A percentile compares a stretch with the other conserved stretches of the same genome.
These are phyloP conservation scores for Geosmithia morbida DNA, from an alignment of 2,329 filamentous ascomycete genomes.

Conservation along the genomic window DNA sequence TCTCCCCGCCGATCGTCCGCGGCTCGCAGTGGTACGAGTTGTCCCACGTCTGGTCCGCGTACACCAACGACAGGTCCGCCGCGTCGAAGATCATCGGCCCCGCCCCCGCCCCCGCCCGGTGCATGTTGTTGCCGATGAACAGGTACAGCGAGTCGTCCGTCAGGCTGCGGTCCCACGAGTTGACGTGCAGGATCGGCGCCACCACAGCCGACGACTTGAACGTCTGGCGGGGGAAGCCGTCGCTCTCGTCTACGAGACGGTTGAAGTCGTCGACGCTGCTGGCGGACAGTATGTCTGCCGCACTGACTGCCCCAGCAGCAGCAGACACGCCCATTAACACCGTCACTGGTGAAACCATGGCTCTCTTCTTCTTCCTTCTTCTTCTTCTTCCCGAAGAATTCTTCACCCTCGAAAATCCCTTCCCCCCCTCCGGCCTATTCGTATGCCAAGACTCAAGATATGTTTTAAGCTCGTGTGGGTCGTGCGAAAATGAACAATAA, in stretches of 20 bases:
- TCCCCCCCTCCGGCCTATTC: too few relatives aligned
- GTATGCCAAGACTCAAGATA: too few relatives aligned
- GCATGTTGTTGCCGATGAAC: constrained; percentile 15
- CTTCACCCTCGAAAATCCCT: too few relatives aligned
- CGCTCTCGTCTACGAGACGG: constrained; percentile 8
- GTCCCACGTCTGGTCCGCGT: constrained; percentile 17
- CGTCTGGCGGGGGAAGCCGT: constrained; percentile 14
- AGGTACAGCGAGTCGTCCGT: constrained; percentile 15
- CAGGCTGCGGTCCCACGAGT: constrained; percentile 11
- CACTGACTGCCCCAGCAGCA: not conserved
- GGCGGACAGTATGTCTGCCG: constrained; percentile 11
- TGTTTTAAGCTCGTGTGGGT: too few relatives aligned
- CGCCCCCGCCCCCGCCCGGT: constrained; percentile 5
- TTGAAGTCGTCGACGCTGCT: constrained; percentile 13
- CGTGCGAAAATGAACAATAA: too few relatives aligned
- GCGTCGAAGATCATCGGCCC: constrained; percentile 19
- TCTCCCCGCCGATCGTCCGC: constrained; percentile 13
- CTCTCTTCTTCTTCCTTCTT: too few relatives aligned
- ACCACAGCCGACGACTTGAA: constrained; percentile 17
- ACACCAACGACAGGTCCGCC: constrained; percentile 20
- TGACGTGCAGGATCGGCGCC: constrained; percentile 19
- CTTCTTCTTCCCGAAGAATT: too few relatives aligned
- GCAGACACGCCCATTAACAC: too few relatives aligned
- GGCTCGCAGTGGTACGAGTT: constrained; percentile 11
- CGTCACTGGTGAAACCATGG: too few relatives aligned